Base-by-base conservation (phyloP, 192 early-diverging fungal species). In the Linnemannia schmuckeri region DNA sequence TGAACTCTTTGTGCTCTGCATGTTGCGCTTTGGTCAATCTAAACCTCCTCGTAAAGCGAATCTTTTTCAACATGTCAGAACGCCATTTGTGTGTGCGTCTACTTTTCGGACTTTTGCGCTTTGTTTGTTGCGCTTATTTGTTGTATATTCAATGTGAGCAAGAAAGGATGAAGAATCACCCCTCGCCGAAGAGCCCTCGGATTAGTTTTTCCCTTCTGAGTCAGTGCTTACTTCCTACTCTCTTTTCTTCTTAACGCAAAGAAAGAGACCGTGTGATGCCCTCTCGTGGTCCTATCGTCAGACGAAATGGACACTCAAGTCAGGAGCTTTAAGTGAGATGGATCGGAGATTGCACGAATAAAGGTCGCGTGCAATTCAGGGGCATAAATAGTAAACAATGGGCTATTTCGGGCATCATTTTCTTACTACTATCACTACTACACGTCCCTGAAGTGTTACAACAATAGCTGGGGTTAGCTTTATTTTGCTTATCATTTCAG, bases 301-400 rank as follows among this genome's bases (percentile, higher is more conserved):
- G 55, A 57, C 55, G 49, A 57, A 57, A 57, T 1, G n/a, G 22
- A 57, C n/a, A 27, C 18, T 52, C 20, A 20, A 66, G 61, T 66
- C 61, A 66, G 61, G 61, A 66, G 61, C 33, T 10, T 33, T 1
- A 8, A 6, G n/a, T 1, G 27, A 66, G 27, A 12, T 15, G 30
- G 61, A 66, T 66, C 27, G 61, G 30, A 66, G 61, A 61, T 61
- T 61, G 61, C 10, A n/a, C n/a, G 10, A 63, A 13, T 20, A 4
- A 10, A 33, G 61, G 61, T 66, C 61, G 61, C 61, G 61, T 66
- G 61, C 61, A 66, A 66, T 15, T 66, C 61, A 66, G 27, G 57
- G 57, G 57, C 69, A 70, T 30, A 6, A 17, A 20, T 35, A 38
- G 35, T 24, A 24, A 70, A 35, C 69, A 70, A 10, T 10, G 24